These are phyloP conservation scores for Malus orientalis DNA, from an alignment of 306 rosid species.

Conservation along the genomic window DNA sequence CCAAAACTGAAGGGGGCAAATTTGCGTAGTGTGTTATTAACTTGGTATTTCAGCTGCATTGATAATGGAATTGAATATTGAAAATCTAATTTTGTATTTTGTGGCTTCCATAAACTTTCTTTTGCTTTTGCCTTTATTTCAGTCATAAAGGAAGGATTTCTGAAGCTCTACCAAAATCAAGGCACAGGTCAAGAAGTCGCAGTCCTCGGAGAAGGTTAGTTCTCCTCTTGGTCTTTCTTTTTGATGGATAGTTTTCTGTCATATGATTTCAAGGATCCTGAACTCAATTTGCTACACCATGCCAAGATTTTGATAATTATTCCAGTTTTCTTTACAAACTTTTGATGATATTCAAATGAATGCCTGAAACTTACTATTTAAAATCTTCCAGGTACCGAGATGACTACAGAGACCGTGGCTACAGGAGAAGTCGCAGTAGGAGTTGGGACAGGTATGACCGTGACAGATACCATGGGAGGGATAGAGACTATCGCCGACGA, in stretches of 20 bases:
- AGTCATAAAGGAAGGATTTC: constrained; percentile 77
- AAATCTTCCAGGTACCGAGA: constrained; percentile 39
- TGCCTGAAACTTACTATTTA: not conserved
- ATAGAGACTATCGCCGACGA: constrained; percentile 42
- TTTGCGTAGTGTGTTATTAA: not conserved
- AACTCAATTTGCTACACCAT: not conserved
- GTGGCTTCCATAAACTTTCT: not conserved
- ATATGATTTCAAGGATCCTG: not conserved
- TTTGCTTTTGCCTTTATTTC: constrained; percentile 3
- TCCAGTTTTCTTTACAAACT: not conserved
- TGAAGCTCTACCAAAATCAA: constrained; percentile 47
- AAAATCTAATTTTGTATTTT: not conserved
- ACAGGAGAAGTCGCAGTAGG: constrained; percentile 68
- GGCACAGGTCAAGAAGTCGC: constrained; percentile 61
- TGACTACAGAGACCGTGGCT: constrained; percentile 50
- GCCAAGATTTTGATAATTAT: not conserved
- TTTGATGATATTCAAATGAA: not conserved
- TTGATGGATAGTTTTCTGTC: not conserved
- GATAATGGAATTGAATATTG: not conserved
- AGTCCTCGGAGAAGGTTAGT: constrained; percentile 67
- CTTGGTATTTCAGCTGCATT: not conserved
- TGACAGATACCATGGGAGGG: constrained; percentile 55
- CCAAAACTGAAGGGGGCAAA: not conserved
- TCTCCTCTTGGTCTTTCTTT: not conserved
- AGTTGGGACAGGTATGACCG: constrained; percentile 60